Percentiles rank a stretch among this genome's conserved stretches.
Evolutionary conservation across 1,284 basidiomycete genomes (phyloP).

Genomic region (Melampsora americana): DNA sequence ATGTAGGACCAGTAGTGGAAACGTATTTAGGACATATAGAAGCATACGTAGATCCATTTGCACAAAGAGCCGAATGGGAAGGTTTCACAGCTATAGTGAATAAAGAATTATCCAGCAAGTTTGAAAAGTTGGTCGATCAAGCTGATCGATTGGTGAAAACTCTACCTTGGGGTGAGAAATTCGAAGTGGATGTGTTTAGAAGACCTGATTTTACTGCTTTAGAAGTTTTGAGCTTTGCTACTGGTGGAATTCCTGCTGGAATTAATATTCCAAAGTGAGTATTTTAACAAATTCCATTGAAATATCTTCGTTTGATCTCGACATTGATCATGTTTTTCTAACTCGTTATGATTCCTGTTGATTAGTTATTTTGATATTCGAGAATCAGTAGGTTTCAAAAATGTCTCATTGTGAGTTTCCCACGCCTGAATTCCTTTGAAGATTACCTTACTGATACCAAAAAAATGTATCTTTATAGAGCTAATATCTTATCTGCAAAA

Average conservation of each 20-base stretch:
- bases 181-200: constrained; percentile 75
- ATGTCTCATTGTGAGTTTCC: constrained; percentile 28
- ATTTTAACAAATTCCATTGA: constrained; percentile 48
- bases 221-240: constrained; percentile 60
- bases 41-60: constrained; percentile 79
- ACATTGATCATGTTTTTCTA: not conserved
- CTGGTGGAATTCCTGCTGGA: constrained; percentile 77
- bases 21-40: constrained; percentile 62
- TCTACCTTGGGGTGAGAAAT: constrained; percentile 76
- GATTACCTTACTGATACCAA: not conserved
- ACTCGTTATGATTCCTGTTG: not conserved
- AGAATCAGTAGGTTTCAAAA: constrained; percentile 72
- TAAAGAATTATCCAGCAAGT: constrained; percentile 74
- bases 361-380: constrained; percentile 68
- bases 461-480: constrained; percentile 17
- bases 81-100: constrained; percentile 54
- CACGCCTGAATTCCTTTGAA: not conserved
- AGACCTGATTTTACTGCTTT: constrained; percentile 77
- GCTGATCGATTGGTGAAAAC: constrained; percentile 73
- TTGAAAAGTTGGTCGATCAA: constrained; percentile 68
- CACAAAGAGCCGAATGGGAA: constrained; percentile 59
- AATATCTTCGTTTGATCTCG: no score
- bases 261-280: constrained; percentile 61
- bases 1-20: constrained; percentile 79
- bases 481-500: constrained; percentile 78